Percentiles rank a stretch among this genome's conserved stretches.
phyloP scores from a whole-genome alignment of 202 grass and related monocot species.

The Alloteropsis angusta region DNA sequence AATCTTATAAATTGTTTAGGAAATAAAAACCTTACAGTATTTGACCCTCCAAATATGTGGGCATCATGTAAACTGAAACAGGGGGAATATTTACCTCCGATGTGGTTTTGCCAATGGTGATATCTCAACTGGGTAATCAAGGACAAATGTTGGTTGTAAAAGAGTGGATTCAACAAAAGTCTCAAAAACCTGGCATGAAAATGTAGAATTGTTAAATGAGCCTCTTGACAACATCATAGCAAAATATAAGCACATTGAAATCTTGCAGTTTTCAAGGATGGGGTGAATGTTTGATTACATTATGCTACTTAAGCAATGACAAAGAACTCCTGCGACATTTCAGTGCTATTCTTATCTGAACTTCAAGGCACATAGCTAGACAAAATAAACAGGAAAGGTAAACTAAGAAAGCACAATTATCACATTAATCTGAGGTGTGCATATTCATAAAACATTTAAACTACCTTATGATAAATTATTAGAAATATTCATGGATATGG shows the following conservation, averaged over 20 bases:
- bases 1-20: neutral
- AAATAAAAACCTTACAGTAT: neutral
- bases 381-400: neutral
- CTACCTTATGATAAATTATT: no score
- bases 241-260: neutral
- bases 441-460: neutral
- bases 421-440: neutral
- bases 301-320: neutral
- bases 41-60: neutral
- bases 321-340: neutral
- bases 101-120: slow-evolving; percentile 92
- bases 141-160: slow-evolving; percentile 93
- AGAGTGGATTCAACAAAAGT: slow-evolving; percentile 82
- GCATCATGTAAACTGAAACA: neutral
- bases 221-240: neutral
- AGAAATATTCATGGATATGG: no score
- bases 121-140: slow-evolving; percentile 98
- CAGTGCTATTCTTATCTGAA: neutral
- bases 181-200: slow-evolving; percentile 80
- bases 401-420: slow-evolving; percentile 17
- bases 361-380: neutral
- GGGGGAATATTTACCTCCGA: slow-evolving; percentile 45
- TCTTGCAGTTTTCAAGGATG: neutral
- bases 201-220: neutral
- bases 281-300: neutral